phyloP scores from a whole-genome alignment of 1,284 basidiomycete genomes.

The Athelia psychrophila region DNA sequence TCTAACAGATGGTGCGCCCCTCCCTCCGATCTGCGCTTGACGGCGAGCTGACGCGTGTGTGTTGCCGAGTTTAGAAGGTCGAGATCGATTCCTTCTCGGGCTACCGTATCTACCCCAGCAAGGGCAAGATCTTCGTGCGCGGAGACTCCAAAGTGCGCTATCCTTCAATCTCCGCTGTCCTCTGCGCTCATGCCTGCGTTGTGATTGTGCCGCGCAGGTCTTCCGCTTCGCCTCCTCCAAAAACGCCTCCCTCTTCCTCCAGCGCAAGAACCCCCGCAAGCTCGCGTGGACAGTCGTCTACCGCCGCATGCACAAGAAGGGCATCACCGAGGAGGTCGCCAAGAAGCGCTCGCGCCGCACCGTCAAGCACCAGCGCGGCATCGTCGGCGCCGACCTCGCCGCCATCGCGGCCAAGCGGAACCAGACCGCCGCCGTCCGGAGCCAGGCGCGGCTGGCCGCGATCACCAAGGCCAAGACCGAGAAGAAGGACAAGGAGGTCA shows the following conservation, averaged over 20 bases:
- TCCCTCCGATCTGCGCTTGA: no score
- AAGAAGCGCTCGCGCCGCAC: constrained; percentile 98
- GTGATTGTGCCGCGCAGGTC: constrained; percentile 48
- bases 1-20: constrained; percentile 49
- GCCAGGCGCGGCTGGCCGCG: constrained; percentile 79
- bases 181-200: no score
- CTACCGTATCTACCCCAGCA: constrained; percentile 94
- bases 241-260: constrained; percentile 95
- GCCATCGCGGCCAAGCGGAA: constrained; percentile 90
- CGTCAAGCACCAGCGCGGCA: constrained; percentile 98
- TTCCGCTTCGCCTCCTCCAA: constrained; percentile 92
- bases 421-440: constrained; percentile 86
- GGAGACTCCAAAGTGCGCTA: constrained; percentile 90
- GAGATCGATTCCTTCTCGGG: constrained; percentile 97
- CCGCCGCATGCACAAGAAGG: constrained; percentile 99
- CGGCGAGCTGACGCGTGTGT: no score
- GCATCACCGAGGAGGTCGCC: constrained; percentile 96
- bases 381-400: constrained; percentile 94
- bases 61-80: constrained; percentile 75
- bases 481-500: constrained; percentile 95
- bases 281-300: constrained; percentile 98
- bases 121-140: constrained; percentile 94
- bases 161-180: background rate
- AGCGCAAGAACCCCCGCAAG: constrained; percentile 99
- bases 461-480: constrained; percentile 92